These are phyloP conservation scores for Tuber microsphaerosporum DNA, from an alignment of 495 filamentous ascomycete genomes.

Conservation along the genomic window DNA sequence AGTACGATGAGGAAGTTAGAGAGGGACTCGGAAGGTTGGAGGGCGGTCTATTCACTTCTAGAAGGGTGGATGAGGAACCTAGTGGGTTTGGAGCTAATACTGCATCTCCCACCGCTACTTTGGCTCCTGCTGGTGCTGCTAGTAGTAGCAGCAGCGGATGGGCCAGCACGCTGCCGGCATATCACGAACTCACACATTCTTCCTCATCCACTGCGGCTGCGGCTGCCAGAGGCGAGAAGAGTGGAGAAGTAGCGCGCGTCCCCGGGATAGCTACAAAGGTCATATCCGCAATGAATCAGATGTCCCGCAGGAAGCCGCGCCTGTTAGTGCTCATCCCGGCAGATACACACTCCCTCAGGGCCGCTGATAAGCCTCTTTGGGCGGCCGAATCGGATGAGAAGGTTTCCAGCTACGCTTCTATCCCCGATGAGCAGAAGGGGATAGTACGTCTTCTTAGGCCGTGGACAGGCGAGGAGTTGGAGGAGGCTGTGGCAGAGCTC, in stretches of 20 bases:
- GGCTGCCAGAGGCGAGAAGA: background rate
- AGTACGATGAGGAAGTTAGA: slow-evolving; percentile 5
- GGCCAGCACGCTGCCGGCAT: slow-evolving; percentile 10
- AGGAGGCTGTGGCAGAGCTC: slow-evolving; percentile 8
- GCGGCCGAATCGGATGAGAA: slow-evolving; percentile 15
- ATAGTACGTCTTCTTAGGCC: slow-evolving; percentile 16
- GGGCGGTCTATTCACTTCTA: slow-evolving; percentile 13
- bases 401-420: slow-evolving; percentile 10
- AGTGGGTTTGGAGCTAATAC: background rate
- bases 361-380: slow-evolving; percentile 20
- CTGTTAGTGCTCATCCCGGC: slow-evolving; percentile 16
- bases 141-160: background rate
- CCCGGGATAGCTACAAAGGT: background rate
- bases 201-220: background rate
- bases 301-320: background rate
- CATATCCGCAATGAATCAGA: background rate
- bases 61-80: background rate
- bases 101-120: background rate
- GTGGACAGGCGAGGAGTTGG: slow-evolving; percentile 9
- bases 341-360: slow-evolving; percentile 16
- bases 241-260: background rate
- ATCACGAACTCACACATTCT: slow-evolving; percentile 4
- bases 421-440: slow-evolving; percentile 26
- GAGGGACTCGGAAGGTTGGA: slow-evolving; percentile 14
- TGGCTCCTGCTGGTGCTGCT: background rate